Evolutionary conservation across 2,329 filamentous ascomycete genomes (phyloP), one percentile per base, ranked within the genome.

Genomic region (Hypomyces rosellus): DNA sequence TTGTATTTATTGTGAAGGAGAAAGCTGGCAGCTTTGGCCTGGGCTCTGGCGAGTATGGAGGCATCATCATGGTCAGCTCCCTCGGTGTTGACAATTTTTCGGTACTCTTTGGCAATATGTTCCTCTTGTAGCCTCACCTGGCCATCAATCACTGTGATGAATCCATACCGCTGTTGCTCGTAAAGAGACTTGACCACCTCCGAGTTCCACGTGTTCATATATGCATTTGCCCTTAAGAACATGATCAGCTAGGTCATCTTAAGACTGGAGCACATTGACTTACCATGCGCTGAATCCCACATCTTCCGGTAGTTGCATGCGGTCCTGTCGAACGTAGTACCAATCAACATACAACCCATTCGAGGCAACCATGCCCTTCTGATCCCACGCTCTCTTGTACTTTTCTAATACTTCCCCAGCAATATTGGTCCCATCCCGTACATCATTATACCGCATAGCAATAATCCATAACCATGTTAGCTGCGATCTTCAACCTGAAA

Each of bases 151-250:
- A 49, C 54, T 3, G 60, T 63, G 41, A 69, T 52, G 48, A 62
- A 65, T 0, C 66, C 66, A 11, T 55, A 40, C 0, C 51, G 46
- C 14, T 62, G 59, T 38, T 51, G 55, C 1, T 52, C 52, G 45
- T 59, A 67, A 7, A 57, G 48, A 1, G 49, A 50, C 9, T 58
- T 57, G 3, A 69, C 63, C n/a, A 61, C 55, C 3, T 59, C 54
- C 1, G 61, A 62, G 51, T 69, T 69, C 67, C 67, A 70, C n/a
- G 63, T 50, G 48, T 63, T 61, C 64, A 70, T 68, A 54, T 66
- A 70, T 2, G 65, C 65, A 16, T 65, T 63, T 14, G 62, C 46
- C 51, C 51, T 53, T 12, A 5, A 9, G 3, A 3, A 40, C 4
- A 43, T 20, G 20, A 20, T 15, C 20, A 18, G 18, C 13, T 5